A percentile compares a stretch with the other conserved stretches of the same genome.
Conservation (phyloP, 176 grass and related monocot genomes). For the Avena sativa region DNA sequence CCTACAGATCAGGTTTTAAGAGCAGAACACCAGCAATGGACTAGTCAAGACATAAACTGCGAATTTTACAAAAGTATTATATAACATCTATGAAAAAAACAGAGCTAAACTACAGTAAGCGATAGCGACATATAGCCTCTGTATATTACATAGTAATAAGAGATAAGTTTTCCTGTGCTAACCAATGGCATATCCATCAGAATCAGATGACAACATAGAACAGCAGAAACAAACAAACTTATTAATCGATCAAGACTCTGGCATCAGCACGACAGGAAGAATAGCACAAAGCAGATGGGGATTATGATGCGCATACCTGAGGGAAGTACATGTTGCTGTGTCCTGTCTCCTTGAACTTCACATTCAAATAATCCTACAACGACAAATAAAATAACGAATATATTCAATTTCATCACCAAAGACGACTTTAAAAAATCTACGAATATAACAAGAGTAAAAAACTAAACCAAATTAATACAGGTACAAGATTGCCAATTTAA, state of each 20-base stretch:
- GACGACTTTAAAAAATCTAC: not conserved
- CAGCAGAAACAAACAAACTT: not conserved
- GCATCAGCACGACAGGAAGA: not conserved
- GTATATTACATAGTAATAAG: not conserved
- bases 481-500: not conserved
- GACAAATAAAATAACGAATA: not conserved
- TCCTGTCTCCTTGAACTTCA: slow-evolving; percentile 97
- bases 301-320: slow-evolving; percentile 52
- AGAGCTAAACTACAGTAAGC: not conserved
- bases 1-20: slow-evolving; percentile 1
- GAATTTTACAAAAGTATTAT: not conserved
- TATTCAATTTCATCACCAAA: slow-evolving; percentile 19
- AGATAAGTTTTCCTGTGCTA: not conserved
- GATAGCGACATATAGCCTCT: not conserved
- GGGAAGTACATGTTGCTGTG: slow-evolving; percentile 99
- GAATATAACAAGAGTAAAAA: not conserved
- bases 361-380: slow-evolving; percentile 89
- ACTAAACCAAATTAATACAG: not conserved
- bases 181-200: not conserved
- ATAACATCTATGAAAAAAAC: not conserved
- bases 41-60: not conserved
- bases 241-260: not conserved
- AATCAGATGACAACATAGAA: not conserved
- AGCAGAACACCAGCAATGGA: not conserved
- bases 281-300: not conserved